Evolutionary conservation across 1,139 yeast species (phyloP).

Genomic region (Kodamaea arcana): DNA sequence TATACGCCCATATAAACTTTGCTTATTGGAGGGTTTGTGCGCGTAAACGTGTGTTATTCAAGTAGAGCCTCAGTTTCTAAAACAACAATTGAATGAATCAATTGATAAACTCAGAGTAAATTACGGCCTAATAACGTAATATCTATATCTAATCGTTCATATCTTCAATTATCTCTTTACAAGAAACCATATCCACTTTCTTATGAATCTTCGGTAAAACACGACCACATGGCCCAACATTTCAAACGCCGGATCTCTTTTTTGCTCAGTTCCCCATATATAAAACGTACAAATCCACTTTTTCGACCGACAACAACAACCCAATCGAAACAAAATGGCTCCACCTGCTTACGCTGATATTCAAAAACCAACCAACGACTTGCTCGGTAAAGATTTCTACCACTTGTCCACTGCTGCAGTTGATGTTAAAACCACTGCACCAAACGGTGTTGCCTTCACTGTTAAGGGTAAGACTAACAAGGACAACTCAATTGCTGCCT

Average conservation of each 20-base stretch:
- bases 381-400: conserved; percentile 88
- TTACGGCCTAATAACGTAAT: no score
- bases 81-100: no score
- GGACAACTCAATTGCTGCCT: conserved; percentile 81
- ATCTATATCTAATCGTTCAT: no score
- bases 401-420: conserved; percentile 84
- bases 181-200: neutral
- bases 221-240: conserved; percentile 12
- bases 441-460: conserved; percentile 93
- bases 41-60: neutral
- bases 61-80: no score
- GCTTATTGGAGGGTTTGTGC: no score
- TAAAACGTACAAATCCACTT: conserved; percentile 3
- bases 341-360: conserved; percentile 87
- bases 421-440: conserved; percentile 89
- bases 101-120: no score
- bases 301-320: conserved; percentile 5
- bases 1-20: no score
- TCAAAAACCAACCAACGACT: conserved; percentile 85
- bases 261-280: conserved; percentile 3
- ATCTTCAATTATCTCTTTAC: neutral
- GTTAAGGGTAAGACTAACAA: conserved; percentile 89
- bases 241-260: conserved; percentile 5
- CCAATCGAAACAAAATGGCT: conserved; percentile 27
- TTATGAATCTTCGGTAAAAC: conserved; percentile 2